Evolutionary conservation across 495 filamentous ascomycete genomes (phyloP), one percentile per base, ranked within the genome.

Genomic region (Bathelium albidoporum): DNA sequence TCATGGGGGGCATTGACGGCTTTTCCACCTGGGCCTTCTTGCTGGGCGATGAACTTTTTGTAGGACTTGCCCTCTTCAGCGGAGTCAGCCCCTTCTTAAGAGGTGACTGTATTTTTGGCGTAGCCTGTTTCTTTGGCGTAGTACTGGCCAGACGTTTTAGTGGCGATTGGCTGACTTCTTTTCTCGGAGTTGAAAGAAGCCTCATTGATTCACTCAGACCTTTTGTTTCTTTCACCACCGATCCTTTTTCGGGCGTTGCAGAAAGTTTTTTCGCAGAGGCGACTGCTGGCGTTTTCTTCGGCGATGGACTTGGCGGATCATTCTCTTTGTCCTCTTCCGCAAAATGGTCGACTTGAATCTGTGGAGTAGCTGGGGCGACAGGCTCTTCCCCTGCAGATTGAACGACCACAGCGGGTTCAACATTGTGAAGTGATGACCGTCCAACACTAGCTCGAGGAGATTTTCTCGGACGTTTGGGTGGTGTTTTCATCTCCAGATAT

Each of bases 361-460:
- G 22, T 28, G 49, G 49, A 55, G 49, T 55, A 10, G 20, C 49
- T 11, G 49, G 49, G 2, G 24, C 49, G 5, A 9, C 7, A 26
- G 24, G 20, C 20, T 80, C 79, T 44, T 81, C 80, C 11, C 72
- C 72, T 59, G 69, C 63, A 45, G 72, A 61, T 29, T 79, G 73
- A 11, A 65, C 63, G 20, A 73, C 73, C 20, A 60, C 63, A 24
- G 66, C 61, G 16, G 65, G 66, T 43, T 75, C 69, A 24, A 70
- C 49, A 55, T 9, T 26, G 24, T 24, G 24, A 24, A 55, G 20
- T 7, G 22, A 2, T 29, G 49, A 29, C 2, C 49, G 20, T 29
- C 49, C 49, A 55, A 55, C 24, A 24, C 49, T 55, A 5, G 9
- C 29, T 3, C 49, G 49, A 28, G 49, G 49, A n/a, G 49, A 55